A percentile compares a stretch with the other conserved stretches of the same genome.
phyloP scores from a whole-genome alignment of 192 early-diverging fungal genomes.

The Linnemannia zychae region DNA sequence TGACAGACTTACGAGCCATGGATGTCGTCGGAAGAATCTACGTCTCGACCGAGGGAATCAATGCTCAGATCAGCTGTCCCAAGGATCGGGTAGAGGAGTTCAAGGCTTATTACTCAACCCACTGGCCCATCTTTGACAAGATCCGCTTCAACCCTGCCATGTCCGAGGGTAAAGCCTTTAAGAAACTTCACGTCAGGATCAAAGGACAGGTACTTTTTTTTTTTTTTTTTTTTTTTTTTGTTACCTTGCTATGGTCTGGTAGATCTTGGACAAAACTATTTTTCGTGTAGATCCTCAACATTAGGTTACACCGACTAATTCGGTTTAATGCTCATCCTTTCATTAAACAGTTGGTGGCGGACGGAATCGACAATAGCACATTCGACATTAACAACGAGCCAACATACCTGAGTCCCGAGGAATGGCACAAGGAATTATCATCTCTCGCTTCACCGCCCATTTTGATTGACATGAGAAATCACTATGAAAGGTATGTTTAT shows the following conservation, averaged over 20 bases:
- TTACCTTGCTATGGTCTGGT: background rate
- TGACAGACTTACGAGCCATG: constrained; percentile 59
- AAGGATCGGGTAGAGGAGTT: constrained; percentile 60
- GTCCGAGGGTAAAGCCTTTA: constrained; percentile 71
- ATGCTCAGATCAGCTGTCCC: constrained; percentile 84
- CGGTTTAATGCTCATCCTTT: background rate
- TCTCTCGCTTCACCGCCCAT: constrained; percentile 60
- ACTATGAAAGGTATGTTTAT: constrained; percentile 76
- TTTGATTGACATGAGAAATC: constrained; percentile 86
- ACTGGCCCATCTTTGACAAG: constrained; percentile 54
- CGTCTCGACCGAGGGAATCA: constrained; percentile 80
- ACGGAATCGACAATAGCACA: constrained; percentile 64
- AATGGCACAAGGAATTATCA: constrained; percentile 74
- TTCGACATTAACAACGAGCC: constrained; percentile 74
- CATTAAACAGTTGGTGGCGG: constrained; percentile 66
- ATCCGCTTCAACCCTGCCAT: constrained; percentile 78
- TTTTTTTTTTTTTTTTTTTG: constrained; percentile 2
- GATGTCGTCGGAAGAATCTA: constrained; percentile 82
- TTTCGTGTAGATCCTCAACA: background rate
- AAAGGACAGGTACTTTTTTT: constrained; percentile 61
- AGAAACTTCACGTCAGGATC: constrained; percentile 78
- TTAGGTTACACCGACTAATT: background rate
- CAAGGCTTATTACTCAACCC: constrained; percentile 63
- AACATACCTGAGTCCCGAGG: constrained; percentile 73
- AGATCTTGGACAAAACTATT: no score